phyloP scores from a whole-genome alignment of 2,329 filamentous ascomycete genomes.

The Orbilia quercus region DNA sequence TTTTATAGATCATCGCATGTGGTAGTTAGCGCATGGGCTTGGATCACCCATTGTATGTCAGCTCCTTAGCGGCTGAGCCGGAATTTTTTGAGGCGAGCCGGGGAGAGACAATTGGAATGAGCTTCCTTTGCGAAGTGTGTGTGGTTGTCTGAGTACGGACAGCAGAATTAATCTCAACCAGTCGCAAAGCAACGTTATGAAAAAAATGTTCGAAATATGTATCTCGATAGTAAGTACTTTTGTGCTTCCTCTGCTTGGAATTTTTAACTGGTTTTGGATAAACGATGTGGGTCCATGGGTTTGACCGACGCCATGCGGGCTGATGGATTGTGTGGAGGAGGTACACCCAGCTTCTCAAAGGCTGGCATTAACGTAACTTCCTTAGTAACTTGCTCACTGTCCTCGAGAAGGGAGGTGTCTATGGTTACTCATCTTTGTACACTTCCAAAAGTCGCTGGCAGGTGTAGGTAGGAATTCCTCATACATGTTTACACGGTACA shows the following conservation, averaged over 20 bases:
- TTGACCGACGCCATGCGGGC: constrained; percentile 12
- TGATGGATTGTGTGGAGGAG: neutral
- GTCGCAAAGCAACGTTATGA: constrained; percentile 6
- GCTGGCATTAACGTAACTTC: constrained; percentile 36
- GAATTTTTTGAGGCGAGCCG: constrained; percentile 3
- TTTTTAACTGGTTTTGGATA: constrained; percentile 35
- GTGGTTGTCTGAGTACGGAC: neutral
- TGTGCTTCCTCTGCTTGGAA: constrained; percentile 2
- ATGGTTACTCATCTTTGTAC: constrained; percentile 44
- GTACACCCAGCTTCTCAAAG: neutral
- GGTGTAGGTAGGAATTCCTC: constrained; percentile 40
- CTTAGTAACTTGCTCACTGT: constrained; percentile 36
- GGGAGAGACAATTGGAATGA: neutral
- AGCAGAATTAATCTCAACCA: neutral
- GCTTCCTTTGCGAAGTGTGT: neutral
- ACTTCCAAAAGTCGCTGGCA: neutral
- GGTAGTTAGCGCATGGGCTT: no score
- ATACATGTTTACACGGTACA: constrained; percentile 6
- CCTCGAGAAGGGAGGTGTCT: constrained; percentile 20
- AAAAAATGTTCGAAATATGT: constrained; percentile 2
- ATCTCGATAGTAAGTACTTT: neutral
- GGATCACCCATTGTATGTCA: neutral
- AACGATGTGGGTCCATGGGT: constrained; percentile 29
- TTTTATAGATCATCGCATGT: constrained; percentile 3
- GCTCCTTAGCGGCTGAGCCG: constrained; percentile 40